Conservation (phyloP, 129 eudicot genomes). For the Silybum marianum region DNA sequence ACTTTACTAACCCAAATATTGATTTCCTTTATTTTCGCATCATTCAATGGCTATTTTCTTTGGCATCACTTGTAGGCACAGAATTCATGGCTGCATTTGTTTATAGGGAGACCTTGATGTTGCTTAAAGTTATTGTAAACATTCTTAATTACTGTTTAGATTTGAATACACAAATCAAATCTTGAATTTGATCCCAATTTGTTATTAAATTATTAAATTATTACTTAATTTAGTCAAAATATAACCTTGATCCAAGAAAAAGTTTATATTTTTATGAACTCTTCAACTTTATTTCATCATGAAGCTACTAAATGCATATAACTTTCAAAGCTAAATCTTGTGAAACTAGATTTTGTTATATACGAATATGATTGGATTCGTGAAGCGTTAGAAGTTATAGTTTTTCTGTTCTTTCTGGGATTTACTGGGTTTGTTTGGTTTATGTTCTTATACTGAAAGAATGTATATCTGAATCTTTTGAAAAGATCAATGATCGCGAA, state of each 20-base stretch:
- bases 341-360: not conserved
- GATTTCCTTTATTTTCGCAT: conserved; percentile 25
- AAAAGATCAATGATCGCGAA: not conserved
- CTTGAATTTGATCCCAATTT: conserved; percentile 15
- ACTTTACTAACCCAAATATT: no score
- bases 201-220: conserved; percentile 24
- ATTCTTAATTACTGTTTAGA: not conserved
- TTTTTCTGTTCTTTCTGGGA: not conserved
- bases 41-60: conserved; percentile 11
- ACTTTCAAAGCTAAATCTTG: not conserved
- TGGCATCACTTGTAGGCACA: conserved; percentile 39
- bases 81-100: conserved; percentile 21
- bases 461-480: not conserved
- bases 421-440: not conserved
- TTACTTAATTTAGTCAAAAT: conserved; percentile 19
- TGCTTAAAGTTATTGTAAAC: conserved; percentile 17
- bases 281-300: conserved; percentile 20
- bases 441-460: not conserved
- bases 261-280: not conserved
- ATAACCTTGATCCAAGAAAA: conserved; percentile 15
- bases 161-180: conserved; percentile 19
- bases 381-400: not conserved
- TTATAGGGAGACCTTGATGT: conserved; percentile 16
- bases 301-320: conserved; percentile 14
- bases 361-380: not conserved